These are phyloP conservation scores for Nannochloropsis gaditana DNA, from an alignment of 108 stramenopile species.

Conservation along the genomic window DNA sequence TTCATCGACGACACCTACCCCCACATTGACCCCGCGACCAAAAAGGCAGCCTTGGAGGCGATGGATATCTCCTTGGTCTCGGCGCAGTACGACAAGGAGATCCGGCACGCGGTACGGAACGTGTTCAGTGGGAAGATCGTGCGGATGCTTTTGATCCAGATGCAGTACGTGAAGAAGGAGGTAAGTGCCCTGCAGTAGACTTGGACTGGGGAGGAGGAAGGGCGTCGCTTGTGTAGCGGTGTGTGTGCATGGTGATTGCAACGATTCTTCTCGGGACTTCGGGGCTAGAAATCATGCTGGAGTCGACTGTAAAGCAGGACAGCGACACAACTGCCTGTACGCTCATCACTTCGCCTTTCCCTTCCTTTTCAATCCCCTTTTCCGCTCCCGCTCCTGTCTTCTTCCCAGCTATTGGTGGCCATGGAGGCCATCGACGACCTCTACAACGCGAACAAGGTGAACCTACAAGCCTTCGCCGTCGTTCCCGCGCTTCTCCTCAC, in stretches of 20 bases:
- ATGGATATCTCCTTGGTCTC: constrained; percentile 26
- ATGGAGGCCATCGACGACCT: constrained; percentile 36
- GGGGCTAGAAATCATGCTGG: too few relatives aligned
- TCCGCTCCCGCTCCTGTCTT: neutral
- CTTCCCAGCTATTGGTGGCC: constrained; percentile 19
- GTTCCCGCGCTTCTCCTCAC: constrained; percentile 23
- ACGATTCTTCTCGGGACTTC: too few relatives aligned
- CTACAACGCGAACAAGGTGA: constrained; percentile 36
- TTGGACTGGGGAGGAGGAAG: too few relatives aligned
- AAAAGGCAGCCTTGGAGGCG: neutral
- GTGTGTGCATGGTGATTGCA: too few relatives aligned
- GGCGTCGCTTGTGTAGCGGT: too few relatives aligned
- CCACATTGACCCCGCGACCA: neutral
- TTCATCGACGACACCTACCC: constrained; percentile 20
- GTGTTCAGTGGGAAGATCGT: constrained; percentile 31
- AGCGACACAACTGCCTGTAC: too few relatives aligned
- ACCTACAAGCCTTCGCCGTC: constrained; percentile 27
- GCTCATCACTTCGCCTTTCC: neutral
- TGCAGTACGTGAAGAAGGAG: constrained; percentile 36
- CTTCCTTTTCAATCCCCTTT: neutral
- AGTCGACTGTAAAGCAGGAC: too few relatives aligned
- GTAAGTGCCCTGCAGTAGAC: neutral
- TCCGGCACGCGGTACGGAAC: constrained; percentile 26
- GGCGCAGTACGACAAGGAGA: constrained; percentile 26
- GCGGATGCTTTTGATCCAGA: constrained; percentile 28